Evolutionary conservation across 2,329 filamentous ascomycete species (phyloP).

Genomic region (Fusarium newnesense): DNA sequence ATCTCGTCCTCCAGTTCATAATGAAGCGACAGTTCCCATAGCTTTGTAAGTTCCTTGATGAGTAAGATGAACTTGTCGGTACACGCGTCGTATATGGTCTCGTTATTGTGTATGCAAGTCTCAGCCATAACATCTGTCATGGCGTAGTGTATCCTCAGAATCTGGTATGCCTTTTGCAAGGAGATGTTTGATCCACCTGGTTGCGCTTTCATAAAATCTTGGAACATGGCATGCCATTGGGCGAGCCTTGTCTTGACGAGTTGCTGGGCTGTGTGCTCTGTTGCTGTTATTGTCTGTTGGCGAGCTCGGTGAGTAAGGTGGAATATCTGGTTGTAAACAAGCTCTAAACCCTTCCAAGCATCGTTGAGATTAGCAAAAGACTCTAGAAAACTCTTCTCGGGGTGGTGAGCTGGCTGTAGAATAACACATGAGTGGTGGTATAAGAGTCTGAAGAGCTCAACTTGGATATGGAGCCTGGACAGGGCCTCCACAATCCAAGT

Average conservation of each 20-base stretch:
- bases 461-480: conserved; percentile 44
- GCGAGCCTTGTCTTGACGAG: conserved; percentile 26
- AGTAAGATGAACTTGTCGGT: conserved; percentile 47
- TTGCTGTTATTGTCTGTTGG: background rate
- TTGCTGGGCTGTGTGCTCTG: conserved; percentile 13
- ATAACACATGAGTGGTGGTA: conserved; percentile 26
- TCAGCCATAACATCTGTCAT: conserved; percentile 57
- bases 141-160: conserved; percentile 53
- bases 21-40: conserved; percentile 18
- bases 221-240: conserved; percentile 41
- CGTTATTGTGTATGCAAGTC: conserved; percentile 48
- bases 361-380: conserved; percentile 28
- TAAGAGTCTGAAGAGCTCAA: conserved; percentile 38
- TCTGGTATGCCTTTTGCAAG: conserved; percentile 33
- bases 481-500: conserved; percentile 58
- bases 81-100: conserved; percentile 52
- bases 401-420: conserved; percentile 3
- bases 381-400: background rate
- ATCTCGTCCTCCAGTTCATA: conserved; percentile 11
- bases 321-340: conserved; percentile 38
- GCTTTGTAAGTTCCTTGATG: conserved; percentile 37
- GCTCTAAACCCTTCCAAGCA: conserved; percentile 33
- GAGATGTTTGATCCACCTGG: conserved; percentile 25
- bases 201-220: conserved; percentile 33
- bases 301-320: conserved; percentile 28